These are phyloP conservation scores for Chaetoceros tenuissimus DNA, from an alignment of 108 stramenopile species.

Conservation along the genomic window DNA sequence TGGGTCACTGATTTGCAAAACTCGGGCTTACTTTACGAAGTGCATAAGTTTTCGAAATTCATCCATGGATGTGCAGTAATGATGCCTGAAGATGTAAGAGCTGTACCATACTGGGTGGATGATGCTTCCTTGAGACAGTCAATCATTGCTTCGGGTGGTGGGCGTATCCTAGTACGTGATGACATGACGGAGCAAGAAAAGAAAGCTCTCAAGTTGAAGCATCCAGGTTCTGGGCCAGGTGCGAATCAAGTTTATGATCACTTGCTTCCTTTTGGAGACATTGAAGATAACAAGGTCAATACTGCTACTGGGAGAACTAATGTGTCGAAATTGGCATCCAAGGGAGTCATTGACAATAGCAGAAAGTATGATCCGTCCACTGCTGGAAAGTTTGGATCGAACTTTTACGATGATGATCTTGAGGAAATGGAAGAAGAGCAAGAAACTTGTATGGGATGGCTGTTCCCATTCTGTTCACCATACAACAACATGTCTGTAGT, in stretches of 20 bases:
- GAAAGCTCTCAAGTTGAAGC: conserved; percentile 1
- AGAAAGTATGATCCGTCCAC: conserved; percentile 9
- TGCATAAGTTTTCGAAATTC: conserved; percentile 95
- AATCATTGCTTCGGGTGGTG: conserved; percentile 70
- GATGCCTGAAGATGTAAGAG: conserved; percentile 87
- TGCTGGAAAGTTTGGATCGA: conserved; percentile 14
- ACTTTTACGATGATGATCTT: conserved; percentile 29
- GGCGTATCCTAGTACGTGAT: conserved; percentile 51
- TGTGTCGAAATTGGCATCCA: conserved; percentile 33
- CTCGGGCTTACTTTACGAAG: conserved; percentile 82
- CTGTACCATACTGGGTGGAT: conserved; percentile 96
- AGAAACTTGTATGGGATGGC: conserved; percentile 45
- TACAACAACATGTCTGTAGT: conserved; percentile 47
- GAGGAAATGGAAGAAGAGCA: conserved; percentile 29
- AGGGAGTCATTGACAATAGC: conserved; percentile 18
- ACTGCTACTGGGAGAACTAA: conserved; percentile 70
- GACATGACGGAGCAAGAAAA: conserved; percentile 15
- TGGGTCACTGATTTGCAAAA: conserved; percentile 92
- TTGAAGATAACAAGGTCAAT: conserved; percentile 55
- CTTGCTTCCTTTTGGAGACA: conserved; percentile 75
- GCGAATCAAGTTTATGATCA: conserved; percentile 84
- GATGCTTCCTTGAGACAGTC: conserved; percentile 87
- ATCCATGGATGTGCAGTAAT: conserved; percentile 85
- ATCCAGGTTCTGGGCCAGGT: conserved; percentile 64
- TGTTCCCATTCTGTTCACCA: conserved; percentile 69